These are phyloP conservation scores for Coleophoma eucalyptorum DNA, from an alignment of 2,329 filamentous ascomycete genomes.

Conservation along the genomic window DNA sequence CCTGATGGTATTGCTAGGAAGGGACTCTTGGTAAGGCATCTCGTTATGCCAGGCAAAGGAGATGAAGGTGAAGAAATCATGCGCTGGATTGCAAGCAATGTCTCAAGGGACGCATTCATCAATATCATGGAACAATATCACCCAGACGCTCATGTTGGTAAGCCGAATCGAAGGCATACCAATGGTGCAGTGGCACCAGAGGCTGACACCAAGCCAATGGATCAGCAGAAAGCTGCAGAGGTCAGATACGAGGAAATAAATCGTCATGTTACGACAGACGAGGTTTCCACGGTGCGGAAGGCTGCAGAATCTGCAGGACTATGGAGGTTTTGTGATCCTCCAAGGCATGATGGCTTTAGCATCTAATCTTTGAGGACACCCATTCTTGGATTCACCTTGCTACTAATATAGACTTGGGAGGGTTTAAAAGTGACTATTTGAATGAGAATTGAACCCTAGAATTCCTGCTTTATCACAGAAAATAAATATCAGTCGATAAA, in stretches of 20 bases:
- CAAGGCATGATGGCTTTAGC: constrained; percentile 22
- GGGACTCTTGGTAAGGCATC: constrained; percentile 71
- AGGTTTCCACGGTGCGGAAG: constrained; percentile 61
- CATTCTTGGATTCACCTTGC: no score
- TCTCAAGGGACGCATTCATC: constrained; percentile 73
- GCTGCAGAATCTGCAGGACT: constrained; percentile 69
- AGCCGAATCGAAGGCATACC: constrained; percentile 43
- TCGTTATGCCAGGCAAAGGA: constrained; percentile 81
- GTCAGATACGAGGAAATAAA: constrained; percentile 77
- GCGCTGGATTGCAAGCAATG: constrained; percentile 67
- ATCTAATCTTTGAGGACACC: constrained; percentile 4
- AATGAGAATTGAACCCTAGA: no score
- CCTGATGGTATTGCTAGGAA: constrained; percentile 76
- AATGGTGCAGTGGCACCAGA: constrained; percentile 24
- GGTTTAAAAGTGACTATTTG: no score
- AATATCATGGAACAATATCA: constrained; percentile 90
- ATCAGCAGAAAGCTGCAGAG: constrained; percentile 30
- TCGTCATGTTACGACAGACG: constrained; percentile 59
- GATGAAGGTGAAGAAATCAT: constrained; percentile 72
- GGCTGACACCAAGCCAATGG: constrained; percentile 2
- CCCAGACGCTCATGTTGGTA: constrained; percentile 78
- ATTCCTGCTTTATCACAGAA: no score
- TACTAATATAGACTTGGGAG: no score
- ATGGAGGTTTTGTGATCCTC: constrained; percentile 72
- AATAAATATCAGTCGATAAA: no score